Evolutionary conservation across 257 asterid species (phyloP), one percentile per base, ranked within the genome.

Genomic region (Catharanthus roseus): DNA sequence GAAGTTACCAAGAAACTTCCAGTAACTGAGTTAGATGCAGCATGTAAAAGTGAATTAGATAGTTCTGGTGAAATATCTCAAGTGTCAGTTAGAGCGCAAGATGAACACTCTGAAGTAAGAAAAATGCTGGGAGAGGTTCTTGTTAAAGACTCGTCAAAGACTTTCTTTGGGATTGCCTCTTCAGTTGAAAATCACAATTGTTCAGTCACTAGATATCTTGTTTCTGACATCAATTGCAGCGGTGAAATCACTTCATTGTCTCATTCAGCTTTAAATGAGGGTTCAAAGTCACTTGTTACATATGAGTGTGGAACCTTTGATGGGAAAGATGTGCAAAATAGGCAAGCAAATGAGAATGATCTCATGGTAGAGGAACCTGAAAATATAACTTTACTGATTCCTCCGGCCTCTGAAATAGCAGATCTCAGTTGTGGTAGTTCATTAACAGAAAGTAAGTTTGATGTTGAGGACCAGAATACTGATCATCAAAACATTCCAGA

Each of bases 391-490:
- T 55, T 67, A 53, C 62, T 58, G 50, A 71, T 55, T 77, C 78
- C 72, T 76, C 75, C 73, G 73, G 85, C 72, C 41, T 73, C 71
- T 36, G 76, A 67, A 74, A 62, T 68, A 54, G 68, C 47, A 33
- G 83, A 77, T 65, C 56, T 47, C 70, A 77, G 74, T 42, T 33
- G 69, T 65, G 66, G 77, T 67, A 71, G 78, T 71, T 57, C 75
- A 44, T 56, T 60, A 61, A 60, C 77, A 33, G 77, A 71, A 74
- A 78, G 57, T 75, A 70, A 65, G 63, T 65, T 56, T 34, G 64
- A 15, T 68, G 78, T 80, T 29, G 81, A 79, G 70, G 77, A 82
- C 42, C 80, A 70, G 53, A 73, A 67, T 26, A 71, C 66, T 71
- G 47, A 57, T 70, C 69, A 42, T 61, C 69, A 68, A 39, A 80